phyloP scores from a whole-genome alignment of 1,284 basidiomycete genomes.

The Cryptococcus sp. region DNA sequence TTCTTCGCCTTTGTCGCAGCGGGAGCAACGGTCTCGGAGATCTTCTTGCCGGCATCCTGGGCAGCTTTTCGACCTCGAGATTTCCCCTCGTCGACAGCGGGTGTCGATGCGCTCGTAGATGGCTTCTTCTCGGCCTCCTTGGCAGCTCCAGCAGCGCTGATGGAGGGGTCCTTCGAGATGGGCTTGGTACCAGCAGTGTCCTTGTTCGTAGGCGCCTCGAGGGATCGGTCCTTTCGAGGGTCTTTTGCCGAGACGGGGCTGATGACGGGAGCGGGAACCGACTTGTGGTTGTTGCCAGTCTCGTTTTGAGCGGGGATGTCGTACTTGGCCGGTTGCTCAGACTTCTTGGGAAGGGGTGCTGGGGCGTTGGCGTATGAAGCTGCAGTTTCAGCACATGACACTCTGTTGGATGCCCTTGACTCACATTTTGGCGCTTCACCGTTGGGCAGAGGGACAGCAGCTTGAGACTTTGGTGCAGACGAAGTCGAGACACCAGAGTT shows the following conservation, averaged over 20 bases:
- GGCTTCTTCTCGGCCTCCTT: constrained; percentile 23
- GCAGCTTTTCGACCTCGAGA: constrained; percentile 22
- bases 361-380: constrained; percentile 11
- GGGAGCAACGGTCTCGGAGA: constrained; percentile 20
- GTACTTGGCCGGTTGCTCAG: constrained; percentile 14
- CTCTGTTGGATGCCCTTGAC: constrained; percentile 5
- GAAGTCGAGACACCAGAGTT: constrained; percentile 4
- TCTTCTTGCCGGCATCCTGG: constrained; percentile 18
- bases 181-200: constrained; percentile 26
- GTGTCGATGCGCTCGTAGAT: constrained; percentile 1
- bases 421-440: constrained; percentile 21
- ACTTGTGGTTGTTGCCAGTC: constrained; percentile 31
- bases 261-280: constrained; percentile 35
- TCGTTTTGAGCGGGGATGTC: constrained; percentile 40
- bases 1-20: constrained; percentile 19
- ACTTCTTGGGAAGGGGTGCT: constrained; percentile 8
- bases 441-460: constrained; percentile 17
- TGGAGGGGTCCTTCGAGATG: constrained; percentile 21
- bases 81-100: constrained; percentile 5
- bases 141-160: constrained; percentile 18
- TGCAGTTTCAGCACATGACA: constrained; percentile 4
- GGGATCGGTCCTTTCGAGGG: constrained; percentile 34
- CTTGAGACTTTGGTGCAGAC: not conserved
- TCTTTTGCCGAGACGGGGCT: constrained; percentile 26
- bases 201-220: constrained; percentile 8